Evolutionary conservation across 345 rosid genomes (phyloP), one percentile per base, ranked within the genome.

Genomic region (Sisymbrium irio): DNA sequence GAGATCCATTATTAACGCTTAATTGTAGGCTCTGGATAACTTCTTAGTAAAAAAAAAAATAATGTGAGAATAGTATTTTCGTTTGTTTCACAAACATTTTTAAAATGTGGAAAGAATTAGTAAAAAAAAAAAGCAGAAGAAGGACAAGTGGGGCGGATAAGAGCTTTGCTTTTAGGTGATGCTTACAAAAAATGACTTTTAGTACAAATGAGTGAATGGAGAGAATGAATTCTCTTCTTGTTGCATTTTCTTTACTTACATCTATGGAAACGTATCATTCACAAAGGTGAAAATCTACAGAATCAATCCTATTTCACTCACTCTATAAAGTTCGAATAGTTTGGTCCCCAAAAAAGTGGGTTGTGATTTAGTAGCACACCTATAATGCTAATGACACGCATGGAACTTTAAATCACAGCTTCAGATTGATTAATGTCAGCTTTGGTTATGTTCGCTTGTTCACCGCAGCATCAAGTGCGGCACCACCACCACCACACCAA

Each of bases 171-270:
- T 53, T 61, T 18, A 42, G 33, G 14, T 42, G 77, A 63, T 73
- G 70, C 64, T 63, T 73, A 73, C 77, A 73, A 65, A 73, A 46
- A 45, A 35, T 17, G 33, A 35, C 77, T 73, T 73, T 73, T 32
- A 9, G n/a, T 53, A n/a, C 58, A 37, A 39, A 28, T 46, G 53
- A 65, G 50, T 63, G 49, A 25, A 51, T n/a, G 7, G 7, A 51
- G 36, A 54, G 62, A 54, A 67, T 67, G 9, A 57, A 65, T 74
- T 47, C 44, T 42, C 68, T 61, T 25, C 28, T 63, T 32, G 35
- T 10, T 20, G 55, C 55, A 50, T 50, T 22, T 20, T 27, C 28
- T 27, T 20, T 20, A 19, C 53, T 11, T 50, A 9, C 20, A 50
- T 15, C 28, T 72, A n/a, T 28, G 59, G 77, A 35, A 45, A 32